Conservation (phyloP, 345 rosid species). For the Arabidopsis arenosa region DNA sequence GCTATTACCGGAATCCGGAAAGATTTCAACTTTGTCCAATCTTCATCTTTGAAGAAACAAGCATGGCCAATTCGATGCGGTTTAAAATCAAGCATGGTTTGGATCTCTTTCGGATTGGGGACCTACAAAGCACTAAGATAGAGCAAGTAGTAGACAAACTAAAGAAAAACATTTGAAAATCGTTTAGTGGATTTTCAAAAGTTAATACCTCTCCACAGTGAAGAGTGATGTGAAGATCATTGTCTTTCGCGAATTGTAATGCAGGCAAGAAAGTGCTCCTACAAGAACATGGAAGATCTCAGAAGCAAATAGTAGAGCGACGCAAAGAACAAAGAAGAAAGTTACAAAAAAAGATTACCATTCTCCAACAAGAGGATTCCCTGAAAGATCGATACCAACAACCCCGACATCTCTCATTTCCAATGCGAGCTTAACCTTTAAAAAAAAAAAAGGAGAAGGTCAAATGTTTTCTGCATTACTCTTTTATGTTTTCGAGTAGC, state of each 20-base stretch:
- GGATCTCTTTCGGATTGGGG: slow-evolving; percentile 78
- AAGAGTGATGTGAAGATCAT: slow-evolving; percentile 79
- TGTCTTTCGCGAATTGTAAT: slow-evolving; percentile 70
- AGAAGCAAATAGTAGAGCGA: not conserved
- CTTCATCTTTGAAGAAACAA: slow-evolving; percentile 66
- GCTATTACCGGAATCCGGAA: slow-evolving; percentile 65
- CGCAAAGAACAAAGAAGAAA: not conserved
- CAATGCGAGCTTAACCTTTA: slow-evolving; percentile 86
- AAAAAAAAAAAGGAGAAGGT: not conserved
- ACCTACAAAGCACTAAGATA: slow-evolving; percentile 84
- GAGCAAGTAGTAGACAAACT: slow-evolving; percentile 41
- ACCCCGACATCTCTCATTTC: slow-evolving; percentile 81
- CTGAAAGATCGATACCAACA: slow-evolving; percentile 95
- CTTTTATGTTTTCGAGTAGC: not conserved
- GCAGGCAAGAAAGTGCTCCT: slow-evolving; percentile 91
- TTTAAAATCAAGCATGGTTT: slow-evolving; percentile 79
- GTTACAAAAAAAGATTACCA: slow-evolving; percentile 55
- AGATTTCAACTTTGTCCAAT: slow-evolving; percentile 68
- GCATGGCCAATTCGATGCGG: slow-evolving; percentile 96
- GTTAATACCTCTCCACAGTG: slow-evolving; percentile 91
- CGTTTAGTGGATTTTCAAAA: slow-evolving; percentile 5
- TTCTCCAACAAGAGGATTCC: slow-evolving; percentile 87
- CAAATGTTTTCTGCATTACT: not conserved
- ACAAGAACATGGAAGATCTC: slow-evolving; percentile 31
- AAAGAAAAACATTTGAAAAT: slow-evolving; percentile 35